Evolutionary conservation across 371 early-diverging fungal species (phyloP), one percentile per base, ranked within the genome.

Genomic region (Mortierella sp.): DNA sequence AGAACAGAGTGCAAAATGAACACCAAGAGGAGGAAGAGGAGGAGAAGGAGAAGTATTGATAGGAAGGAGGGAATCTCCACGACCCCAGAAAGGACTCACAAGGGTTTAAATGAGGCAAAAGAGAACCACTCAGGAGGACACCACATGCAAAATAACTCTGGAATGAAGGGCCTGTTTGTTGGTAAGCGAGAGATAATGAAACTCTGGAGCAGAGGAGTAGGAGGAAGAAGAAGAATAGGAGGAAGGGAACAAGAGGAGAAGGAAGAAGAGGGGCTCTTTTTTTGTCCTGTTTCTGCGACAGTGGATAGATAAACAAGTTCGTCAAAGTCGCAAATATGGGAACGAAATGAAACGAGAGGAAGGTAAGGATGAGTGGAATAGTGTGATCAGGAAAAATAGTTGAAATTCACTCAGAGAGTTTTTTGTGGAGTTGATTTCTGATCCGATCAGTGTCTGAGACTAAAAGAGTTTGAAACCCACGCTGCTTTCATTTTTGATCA

Each of bases 1-100:
- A 70, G 42, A 38, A 38, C 42, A 38, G 3, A 38, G 42, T 16
- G n/a, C 52, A 74, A 21, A 65, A 58, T 72, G 44, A 80, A 34
- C 24, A 70, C 57, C n/a, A 57, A 70, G 42, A 80, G 55, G n/a
- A 55, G 65, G 28, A 54, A 50, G 74, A 26, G 78, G 48, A 73
- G 54, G 31, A 34, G 50, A 42, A 73, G 19, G 6, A 31, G 16
- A 14, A 38, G 42, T 24, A 31, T 34, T 34, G 21, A 19, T 68
- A 24, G n/a, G 21, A 68, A 42, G 68, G 68, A 68, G 42, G 68
- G 68, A 68, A 68, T 68, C 68, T 68, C 68, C 68, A 68, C 68
- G 68, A 68, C 21, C 44, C 68, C 68, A 24, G 34, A 34, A 34
- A 68, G 68, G 68, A 38, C 68, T 68, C 68, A 68, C 68, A 68